Conservation (phyloP, 2,329 filamentous ascomycete species). For the Myotisia sp. region DNA sequence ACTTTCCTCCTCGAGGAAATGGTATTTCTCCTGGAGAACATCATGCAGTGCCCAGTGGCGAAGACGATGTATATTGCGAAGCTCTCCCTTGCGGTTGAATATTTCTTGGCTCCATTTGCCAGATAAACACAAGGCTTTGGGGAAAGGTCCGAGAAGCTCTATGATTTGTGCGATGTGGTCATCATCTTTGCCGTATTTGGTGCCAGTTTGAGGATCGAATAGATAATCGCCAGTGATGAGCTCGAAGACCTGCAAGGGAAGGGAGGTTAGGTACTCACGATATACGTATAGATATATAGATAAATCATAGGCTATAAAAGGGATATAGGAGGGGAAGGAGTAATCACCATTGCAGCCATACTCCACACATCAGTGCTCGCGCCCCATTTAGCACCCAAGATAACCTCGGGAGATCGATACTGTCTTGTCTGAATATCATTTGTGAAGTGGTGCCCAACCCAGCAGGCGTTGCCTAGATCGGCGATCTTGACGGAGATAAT, state of each 20-base stretch:
- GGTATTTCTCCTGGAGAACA: conserved; percentile 90
- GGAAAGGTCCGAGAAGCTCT: conserved; percentile 84
- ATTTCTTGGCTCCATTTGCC: conserved; percentile 98
- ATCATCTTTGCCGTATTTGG: conserved; percentile 98
- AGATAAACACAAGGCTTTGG: conserved; percentile 76
- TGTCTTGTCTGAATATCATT: conserved; percentile 98
- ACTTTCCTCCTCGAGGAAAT: conserved; percentile 72
- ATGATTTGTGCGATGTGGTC: conserved; percentile 99
- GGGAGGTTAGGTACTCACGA: neutral
- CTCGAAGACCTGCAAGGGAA: conserved; percentile 62
- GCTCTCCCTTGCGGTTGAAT: conserved; percentile 92
- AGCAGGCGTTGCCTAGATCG: conserved; percentile 94
- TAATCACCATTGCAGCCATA: conserved; percentile 91
- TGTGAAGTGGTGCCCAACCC: conserved; percentile 97
- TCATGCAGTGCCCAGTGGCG: conserved; percentile 92
- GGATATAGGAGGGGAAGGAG: neutral
- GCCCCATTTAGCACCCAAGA: conserved; percentile 92
- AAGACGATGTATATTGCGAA: conserved; percentile 91
- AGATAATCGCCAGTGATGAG: conserved; percentile 96
- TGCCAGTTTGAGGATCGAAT: conserved; percentile 95
- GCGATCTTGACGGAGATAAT: conserved; percentile 98
- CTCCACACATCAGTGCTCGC: conserved; percentile 99
- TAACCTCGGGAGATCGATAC: conserved; percentile 93
- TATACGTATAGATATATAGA: conserved; percentile 6
- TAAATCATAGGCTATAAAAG: neutral